Conservation (phyloP, 257 asterid species). For the Voacanga thouarsii region DNA sequence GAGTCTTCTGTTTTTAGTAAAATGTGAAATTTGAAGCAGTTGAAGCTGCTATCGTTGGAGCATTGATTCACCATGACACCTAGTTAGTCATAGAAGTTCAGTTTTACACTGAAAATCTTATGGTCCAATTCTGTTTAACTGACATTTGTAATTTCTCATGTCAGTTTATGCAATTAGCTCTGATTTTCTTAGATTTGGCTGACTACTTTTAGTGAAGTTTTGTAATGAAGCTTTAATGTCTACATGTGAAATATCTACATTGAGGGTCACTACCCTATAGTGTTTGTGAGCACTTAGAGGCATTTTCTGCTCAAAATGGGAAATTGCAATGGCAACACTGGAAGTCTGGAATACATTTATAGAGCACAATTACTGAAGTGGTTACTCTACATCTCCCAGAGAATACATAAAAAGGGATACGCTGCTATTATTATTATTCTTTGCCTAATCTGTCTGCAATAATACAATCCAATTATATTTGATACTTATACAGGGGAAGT, state of each 20-base stretch:
- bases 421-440: background rate
- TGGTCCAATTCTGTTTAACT: background rate
- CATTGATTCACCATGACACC: background rate
- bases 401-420: background rate
- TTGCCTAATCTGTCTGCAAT: background rate
- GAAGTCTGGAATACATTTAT: background rate
- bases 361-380: background rate
- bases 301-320: background rate
- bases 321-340: background rate
- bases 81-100: background rate
- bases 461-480: background rate
- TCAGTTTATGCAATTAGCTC: background rate
- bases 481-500: constrained; percentile 56
- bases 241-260: background rate
- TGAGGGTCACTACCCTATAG: background rate
- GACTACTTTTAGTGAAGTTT: background rate
- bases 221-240: background rate
- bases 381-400: background rate
- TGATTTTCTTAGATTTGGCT: background rate
- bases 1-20: background rate
- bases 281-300: background rate
- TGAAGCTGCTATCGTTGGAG: background rate
- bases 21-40: background rate
- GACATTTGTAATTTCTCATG: background rate
- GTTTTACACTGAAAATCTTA: background rate